phyloP scores from a whole-genome alignment of 1,284 basidiomycete species.

The Retiboletus flavoniger region DNA sequence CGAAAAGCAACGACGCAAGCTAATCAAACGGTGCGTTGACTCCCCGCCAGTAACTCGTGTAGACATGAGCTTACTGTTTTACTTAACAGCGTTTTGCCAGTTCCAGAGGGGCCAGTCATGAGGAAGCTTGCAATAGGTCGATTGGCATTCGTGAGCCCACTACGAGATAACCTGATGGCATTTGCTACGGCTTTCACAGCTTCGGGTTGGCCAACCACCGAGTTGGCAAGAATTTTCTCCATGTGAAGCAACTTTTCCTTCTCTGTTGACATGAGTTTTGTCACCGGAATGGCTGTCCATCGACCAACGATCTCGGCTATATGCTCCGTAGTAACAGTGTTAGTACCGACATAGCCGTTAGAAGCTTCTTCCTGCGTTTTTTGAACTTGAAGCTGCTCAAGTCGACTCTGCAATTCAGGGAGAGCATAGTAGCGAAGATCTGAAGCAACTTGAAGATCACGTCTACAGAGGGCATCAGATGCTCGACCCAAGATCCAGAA shows the following conservation, averaged over 20 bases:
- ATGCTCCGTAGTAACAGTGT: conserved; percentile 85
- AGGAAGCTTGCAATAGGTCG: conserved; percentile 92
- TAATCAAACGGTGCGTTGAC: conserved; percentile 31
- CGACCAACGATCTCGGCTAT: conserved; percentile 89
- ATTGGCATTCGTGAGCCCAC: conserved; percentile 80
- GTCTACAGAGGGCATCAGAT: conserved; percentile 39
- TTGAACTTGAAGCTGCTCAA: conserved; percentile 68
- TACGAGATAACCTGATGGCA: conserved; percentile 87
- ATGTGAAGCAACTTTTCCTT: conserved; percentile 84
- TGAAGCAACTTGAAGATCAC: conserved; percentile 82
- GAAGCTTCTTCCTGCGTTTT: conserved; percentile 75
- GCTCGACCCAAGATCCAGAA: neutral
- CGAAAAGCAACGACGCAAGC: conserved; percentile 86
- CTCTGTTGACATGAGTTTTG: conserved; percentile 85
- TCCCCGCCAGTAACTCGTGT: neutral
- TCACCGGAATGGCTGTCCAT: conserved; percentile 91
- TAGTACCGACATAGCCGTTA: conserved; percentile 52
- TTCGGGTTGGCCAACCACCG: conserved; percentile 87
- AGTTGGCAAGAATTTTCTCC: conserved; percentile 65
- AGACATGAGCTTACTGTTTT: conserved; percentile 70
- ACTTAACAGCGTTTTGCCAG: conserved; percentile 83
- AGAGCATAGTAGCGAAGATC: conserved; percentile 93
- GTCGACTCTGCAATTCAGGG: conserved; percentile 82
- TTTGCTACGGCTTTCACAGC: conserved; percentile 89
- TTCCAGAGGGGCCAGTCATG: conserved; percentile 91